Evolutionary conservation across 2,329 filamentous ascomycete genomes (phyloP).

Genomic region (Ambrosiella beaveri): DNA sequence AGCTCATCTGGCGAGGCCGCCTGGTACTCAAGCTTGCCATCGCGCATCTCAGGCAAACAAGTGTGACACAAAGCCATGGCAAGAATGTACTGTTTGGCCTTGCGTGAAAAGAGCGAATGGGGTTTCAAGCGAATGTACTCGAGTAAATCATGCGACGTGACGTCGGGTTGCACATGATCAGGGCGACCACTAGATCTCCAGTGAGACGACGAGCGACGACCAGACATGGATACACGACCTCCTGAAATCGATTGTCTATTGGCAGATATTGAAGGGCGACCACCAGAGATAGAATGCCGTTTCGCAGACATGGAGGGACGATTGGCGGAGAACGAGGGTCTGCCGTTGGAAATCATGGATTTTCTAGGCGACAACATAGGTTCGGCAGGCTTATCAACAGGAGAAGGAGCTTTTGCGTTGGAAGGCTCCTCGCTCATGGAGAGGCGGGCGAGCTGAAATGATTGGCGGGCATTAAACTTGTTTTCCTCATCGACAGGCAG

Average conservation of each 20-base stretch:
- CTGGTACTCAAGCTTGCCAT: slow-evolving; percentile 63
- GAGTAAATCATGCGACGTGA: slow-evolving; percentile 56
- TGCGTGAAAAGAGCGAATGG: slow-evolving; percentile 58
- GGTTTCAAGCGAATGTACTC: slow-evolving; percentile 62
- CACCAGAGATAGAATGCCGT: slow-evolving; percentile 7
- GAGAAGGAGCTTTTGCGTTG: slow-evolving; percentile 18
- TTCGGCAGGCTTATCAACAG: slow-evolving; percentile 16
- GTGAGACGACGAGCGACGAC: slow-evolving; percentile 30
- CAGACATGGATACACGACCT: slow-evolving; percentile 18
- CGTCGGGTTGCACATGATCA: slow-evolving; percentile 34
- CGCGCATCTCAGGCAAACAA: slow-evolving; percentile 63
- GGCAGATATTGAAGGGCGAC: slow-evolving; percentile 18
- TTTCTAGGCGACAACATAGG: slow-evolving; percentile 16
- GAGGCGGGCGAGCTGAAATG: slow-evolving; percentile 8
- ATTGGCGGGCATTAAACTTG: slow-evolving; percentile 9
- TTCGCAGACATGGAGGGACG: slow-evolving; percentile 13
- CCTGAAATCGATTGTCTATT: slow-evolving; percentile 18
- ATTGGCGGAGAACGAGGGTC: slow-evolving; percentile 8
- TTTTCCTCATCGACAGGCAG: slow-evolving; percentile 21
- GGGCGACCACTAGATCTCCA: slow-evolving; percentile 32
- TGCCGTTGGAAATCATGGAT: slow-evolving; percentile 8
- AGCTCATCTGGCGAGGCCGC: slow-evolving; percentile 82
- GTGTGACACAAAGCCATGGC: slow-evolving; percentile 80
- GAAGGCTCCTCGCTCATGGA: slow-evolving; percentile 9
- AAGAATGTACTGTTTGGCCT: slow-evolving; percentile 67